Base-by-base conservation (phyloP, 441 rosid species). In the Raphanus hybrid region DNA sequence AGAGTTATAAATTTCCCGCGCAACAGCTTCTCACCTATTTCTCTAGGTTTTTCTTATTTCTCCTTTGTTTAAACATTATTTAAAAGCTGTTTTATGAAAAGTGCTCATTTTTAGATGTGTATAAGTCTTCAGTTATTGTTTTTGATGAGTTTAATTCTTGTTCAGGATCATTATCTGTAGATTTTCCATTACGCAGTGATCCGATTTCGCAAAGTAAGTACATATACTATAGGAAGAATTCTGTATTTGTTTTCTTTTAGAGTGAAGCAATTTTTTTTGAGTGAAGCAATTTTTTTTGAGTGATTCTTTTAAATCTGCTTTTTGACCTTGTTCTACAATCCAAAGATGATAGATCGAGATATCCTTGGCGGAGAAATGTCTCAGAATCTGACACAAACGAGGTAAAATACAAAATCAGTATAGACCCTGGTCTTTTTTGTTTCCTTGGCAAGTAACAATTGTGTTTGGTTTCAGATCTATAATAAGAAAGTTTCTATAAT, bases 401-500 rank as follows among this genome's bases (percentile, higher is more conserved):
- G 71, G 75, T 77, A 55, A 76, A 70, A 55, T 64, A 76, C 3
- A 23, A 23, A 23, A 61, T 48, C 55, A 70, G 12, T 16, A 5
- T 20, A 45, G 37, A 60, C 10, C 45, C 1, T 4, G 0, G 5
- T 6, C n/a, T 50, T 16, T 3, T 57, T 16, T 0, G 71, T 69
- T 71, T 71, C 37, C 63, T 70, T 70, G 32, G 52, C 75, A 77
- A 57, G 76, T 65, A 71, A 57, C 43, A 57, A 3, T 23, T 14
- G 9, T 43, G 62, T 65, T 77, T 65, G 23, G 61, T 80, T 82
- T 67, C 85, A 85, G 94, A 72, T 69, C 16, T 67, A 71, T 70
- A 68, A 79, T 69, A 82, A 83, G 72, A 75, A 79, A 45, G 59
- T 67, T 74, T 77, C 90, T 55, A 41, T 91, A 16, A 64, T 85